These are phyloP conservation scores for Fraxinus pennsylvanica DNA, from an alignment of 257 asterid genomes.

Conservation along the genomic window DNA sequence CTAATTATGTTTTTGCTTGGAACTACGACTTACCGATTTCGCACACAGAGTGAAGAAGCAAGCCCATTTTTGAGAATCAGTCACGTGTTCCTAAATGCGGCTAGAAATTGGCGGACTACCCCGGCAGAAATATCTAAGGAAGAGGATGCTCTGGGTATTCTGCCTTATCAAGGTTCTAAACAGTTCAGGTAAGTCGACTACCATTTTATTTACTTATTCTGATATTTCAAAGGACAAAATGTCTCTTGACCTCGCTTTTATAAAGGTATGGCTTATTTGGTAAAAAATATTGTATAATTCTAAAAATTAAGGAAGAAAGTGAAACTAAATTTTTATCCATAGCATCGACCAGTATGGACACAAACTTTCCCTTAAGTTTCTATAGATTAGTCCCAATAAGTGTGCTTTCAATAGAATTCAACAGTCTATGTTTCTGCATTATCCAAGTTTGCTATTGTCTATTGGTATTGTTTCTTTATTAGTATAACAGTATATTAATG, in stretches of 20 bases:
- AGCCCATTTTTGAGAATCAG: slow-evolving; percentile 25
- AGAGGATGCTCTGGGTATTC: slow-evolving; percentile 6
- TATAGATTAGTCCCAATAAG: too few relatives aligned
- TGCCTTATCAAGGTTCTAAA: slow-evolving; percentile 9
- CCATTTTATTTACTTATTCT: too few relatives aligned
- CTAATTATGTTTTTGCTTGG: slow-evolving; percentile 23
- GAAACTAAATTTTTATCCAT: too few relatives aligned
- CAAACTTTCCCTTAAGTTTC: too few relatives aligned
- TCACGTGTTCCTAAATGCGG: slow-evolving; percentile 18
- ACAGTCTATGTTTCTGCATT: slow-evolving; percentile 30
- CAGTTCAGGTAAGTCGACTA: slow-evolving; percentile 19
- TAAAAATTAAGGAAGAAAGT: too few relatives aligned
- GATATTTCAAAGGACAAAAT: too few relatives aligned
- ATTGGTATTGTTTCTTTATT: not conserved
- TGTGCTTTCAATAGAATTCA: slow-evolving; percentile 29
- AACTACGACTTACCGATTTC: slow-evolving; percentile 29
- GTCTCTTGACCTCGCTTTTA: too few relatives aligned
- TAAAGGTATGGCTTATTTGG: too few relatives aligned
- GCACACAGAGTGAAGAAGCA: not conserved
- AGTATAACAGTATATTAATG: too few relatives aligned
- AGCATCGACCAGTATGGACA: too few relatives aligned
- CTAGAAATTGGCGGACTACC: slow-evolving; percentile 18
- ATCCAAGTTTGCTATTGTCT: slow-evolving; percentile 14
- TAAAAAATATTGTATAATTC: too few relatives aligned
- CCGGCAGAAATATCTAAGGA: slow-evolving; percentile 6